Base-by-base conservation (phyloP, 164 flowering plant genomes). In the Paratinospora sagittata region DNA sequence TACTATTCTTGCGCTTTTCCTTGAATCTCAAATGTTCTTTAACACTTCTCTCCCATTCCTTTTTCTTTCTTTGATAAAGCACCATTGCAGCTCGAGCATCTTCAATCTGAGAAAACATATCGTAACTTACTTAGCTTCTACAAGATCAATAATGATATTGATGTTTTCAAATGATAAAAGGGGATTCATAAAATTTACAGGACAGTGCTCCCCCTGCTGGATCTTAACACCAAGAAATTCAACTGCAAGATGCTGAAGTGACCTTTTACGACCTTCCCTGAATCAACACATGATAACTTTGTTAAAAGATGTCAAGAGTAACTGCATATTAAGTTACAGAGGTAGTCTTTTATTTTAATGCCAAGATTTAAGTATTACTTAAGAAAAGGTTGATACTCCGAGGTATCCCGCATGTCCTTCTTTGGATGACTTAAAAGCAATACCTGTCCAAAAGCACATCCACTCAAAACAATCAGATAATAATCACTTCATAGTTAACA, bases 1-100 rank as follows among this genome's bases (percentile, higher is more conserved):
- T 88, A 26, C 82, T 75, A 16, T 83, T 83, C 77, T 82, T 86
- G 68, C 81, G 87, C 75, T 85, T 90, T 69, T 72, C 66, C 69
- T 81, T 80, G 58, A 82, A 73, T 74, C 78, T 80, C 9, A 39
- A 55, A 57, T 76, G 78, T 45, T 84, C 86, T 72, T 86, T 92
- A 33, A 79, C 58, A 66, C 81, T 79, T 78, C 78, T 84, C 81
- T 93, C 96, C 97, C 98, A 93, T 57, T 78, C 79, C 78, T 80
- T 86, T 72, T 78, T 86, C 77, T 83, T 81, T 70, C 73, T 93
- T 83, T 87, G 87, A 66, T 91, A 93, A 23, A 93, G 87, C 62
- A 88, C 67, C 98, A 93, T 91, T 37, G 90, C 92, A 62, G 98
- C 97, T 7, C 93, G 85, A 27, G 98, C 92, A 83, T 93, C 95